Conservation (phyloP, 192 early-diverging fungal genomes). For the Coemansia sp. region DNA sequence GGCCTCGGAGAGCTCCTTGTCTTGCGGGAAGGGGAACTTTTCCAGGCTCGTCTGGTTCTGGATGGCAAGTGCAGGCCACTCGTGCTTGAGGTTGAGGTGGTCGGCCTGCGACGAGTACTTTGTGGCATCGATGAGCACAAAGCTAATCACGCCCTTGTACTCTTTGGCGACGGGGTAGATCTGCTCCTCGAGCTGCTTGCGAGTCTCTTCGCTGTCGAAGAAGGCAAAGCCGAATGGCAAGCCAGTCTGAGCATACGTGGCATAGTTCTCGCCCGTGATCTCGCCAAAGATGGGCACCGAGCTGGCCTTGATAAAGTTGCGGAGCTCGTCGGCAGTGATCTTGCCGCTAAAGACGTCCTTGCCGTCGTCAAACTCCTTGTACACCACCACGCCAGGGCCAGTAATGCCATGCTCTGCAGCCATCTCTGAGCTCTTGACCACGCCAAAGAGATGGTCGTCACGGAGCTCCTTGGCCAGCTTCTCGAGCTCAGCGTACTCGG, state of each 20-base stretch:
- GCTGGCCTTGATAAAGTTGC: constrained; percentile 72
- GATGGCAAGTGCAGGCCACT: constrained; percentile 92
- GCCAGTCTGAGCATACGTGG: constrained; percentile 78
- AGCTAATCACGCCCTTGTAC: constrained; percentile 83
- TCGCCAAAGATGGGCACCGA: constrained; percentile 87
- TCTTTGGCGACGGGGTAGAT: constrained; percentile 76
- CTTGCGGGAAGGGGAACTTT: constrained; percentile 87
- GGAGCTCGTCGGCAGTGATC: constrained; percentile 56
- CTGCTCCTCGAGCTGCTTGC: constrained; percentile 54
- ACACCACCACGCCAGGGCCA: constrained; percentile 72
- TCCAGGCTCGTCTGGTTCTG: constrained; percentile 67
- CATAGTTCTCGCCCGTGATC: constrained; percentile 86
- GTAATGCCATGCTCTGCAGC: constrained; percentile 56
- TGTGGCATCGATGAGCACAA: constrained; percentile 87
- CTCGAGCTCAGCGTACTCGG: constrained; percentile 65
- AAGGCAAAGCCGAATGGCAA: constrained; percentile 91
- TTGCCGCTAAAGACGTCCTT: constrained; percentile 67
- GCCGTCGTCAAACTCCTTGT: constrained; percentile 90
- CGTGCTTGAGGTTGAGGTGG: constrained; percentile 84
- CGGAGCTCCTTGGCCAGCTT: constrained; percentile 74
- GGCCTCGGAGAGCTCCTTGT: constrained; percentile 60
- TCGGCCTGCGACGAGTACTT: constrained; percentile 85
- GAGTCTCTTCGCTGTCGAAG: constrained; percentile 63
- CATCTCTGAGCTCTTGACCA: constrained; percentile 61
- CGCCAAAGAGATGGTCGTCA: constrained; percentile 84